These are phyloP conservation scores for Calonectria montana DNA, from an alignment of 2,329 filamentous ascomycete genomes.

Conservation along the genomic window DNA sequence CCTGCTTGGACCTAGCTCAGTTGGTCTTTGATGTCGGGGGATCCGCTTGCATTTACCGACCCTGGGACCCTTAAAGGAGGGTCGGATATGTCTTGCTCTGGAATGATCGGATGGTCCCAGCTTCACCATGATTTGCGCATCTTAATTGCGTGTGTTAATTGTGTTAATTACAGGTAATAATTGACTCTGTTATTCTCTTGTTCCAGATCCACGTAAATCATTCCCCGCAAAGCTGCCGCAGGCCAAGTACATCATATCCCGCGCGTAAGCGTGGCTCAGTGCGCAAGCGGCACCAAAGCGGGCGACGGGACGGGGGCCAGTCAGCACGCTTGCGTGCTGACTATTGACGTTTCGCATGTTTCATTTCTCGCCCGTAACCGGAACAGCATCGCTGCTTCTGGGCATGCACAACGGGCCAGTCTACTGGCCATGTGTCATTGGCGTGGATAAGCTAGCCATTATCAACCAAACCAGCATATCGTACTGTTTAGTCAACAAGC, in stretches of 20 bases:
- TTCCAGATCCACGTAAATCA: neutral
- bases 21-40: neutral
- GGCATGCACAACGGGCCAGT: neutral
- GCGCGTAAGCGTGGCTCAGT: neutral
- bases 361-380: neutral
- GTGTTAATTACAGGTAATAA: neutral
- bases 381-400: neutral
- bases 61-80: neutral
- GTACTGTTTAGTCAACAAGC: neutral
- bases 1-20: neutral
- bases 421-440: neutral
- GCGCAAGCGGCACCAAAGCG: neutral
- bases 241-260: neutral
- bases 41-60: neutral
- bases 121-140: neutral
- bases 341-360: neutral
- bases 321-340: neutral
- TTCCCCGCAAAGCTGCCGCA: neutral
- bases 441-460: neutral
- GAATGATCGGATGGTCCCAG: constrained; percentile 3
- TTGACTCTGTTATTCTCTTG: neutral
- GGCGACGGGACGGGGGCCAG: neutral
- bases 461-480: neutral
- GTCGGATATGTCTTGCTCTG: neutral
- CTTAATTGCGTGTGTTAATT: neutral